Conservation (phyloP, 345 rosid species). For the Turritis glabra region DNA sequence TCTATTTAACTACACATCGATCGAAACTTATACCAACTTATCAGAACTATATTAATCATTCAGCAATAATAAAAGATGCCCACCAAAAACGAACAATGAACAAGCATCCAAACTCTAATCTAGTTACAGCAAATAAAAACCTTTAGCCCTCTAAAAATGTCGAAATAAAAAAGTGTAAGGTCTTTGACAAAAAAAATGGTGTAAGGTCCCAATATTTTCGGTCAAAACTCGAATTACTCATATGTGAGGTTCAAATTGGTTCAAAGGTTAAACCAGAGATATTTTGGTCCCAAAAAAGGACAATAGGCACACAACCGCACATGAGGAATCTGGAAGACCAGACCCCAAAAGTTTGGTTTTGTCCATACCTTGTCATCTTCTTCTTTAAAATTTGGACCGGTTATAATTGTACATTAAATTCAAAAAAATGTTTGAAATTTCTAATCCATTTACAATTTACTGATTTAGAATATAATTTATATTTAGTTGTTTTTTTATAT, state of each 20-base stretch:
- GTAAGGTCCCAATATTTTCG: not conserved
- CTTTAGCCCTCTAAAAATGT: not conserved
- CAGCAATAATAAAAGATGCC: constrained; percentile 6
- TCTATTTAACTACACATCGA: not conserved
- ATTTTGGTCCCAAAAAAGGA: constrained; percentile 14
- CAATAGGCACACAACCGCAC: constrained; percentile 33
- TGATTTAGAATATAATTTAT: not conserved
- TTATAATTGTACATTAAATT: not conserved
- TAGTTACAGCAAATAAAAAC: not conserved
- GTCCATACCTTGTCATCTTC: constrained; percentile 38
- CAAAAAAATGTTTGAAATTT: not conserved
- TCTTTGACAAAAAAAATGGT: too few relatives aligned
- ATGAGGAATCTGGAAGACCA: constrained; percentile 31
- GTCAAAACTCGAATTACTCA: not conserved
- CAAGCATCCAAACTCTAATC: constrained; percentile 6
- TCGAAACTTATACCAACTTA: not conserved
- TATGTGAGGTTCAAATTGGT: constrained; percentile 3
- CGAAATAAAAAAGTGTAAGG: not conserved
- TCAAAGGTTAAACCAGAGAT: constrained; percentile 6
- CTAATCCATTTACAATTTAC: not conserved
- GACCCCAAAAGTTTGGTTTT: constrained; percentile 36
- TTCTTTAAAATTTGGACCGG: constrained; percentile 15
- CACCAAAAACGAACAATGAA: constrained; percentile 13
- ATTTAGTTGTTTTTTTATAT: too few relatives aligned
- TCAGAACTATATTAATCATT: not conserved